A percentile compares a stretch with the other conserved stretches of the same genome.
phyloP scores from a whole-genome alignment of 2,329 filamentous ascomycete genomes.

The Colletotrichum lindemuthianum region DNA sequence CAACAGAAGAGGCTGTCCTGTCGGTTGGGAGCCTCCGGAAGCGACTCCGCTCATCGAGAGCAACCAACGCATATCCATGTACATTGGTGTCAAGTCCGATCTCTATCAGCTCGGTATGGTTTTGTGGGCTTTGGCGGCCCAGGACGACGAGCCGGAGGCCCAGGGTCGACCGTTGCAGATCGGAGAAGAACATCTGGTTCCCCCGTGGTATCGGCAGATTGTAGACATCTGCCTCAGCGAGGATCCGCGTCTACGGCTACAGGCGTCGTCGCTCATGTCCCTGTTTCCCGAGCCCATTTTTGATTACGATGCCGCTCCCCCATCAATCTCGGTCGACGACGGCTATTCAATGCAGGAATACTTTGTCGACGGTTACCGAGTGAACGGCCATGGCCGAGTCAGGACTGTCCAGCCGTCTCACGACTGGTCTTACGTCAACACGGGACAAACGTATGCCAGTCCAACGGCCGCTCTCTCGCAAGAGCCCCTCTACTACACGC shows the following conservation, averaged over 20 bases:
- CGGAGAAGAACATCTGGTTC: conserved; percentile 69
- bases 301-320: conserved; percentile 36
- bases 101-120: conserved; percentile 98
- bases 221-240: conserved; percentile 81
- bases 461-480: conserved; percentile 47
- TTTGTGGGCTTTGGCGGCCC: conserved; percentile 87
- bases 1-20: conserved; percentile 94
- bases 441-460: conserved; percentile 50
- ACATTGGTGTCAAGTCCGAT: conserved; percentile 97
- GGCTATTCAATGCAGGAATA: conserved; percentile 52
- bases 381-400: conserved; percentile 48
- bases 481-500: conserved; percentile 57
- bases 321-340: conserved; percentile 53
- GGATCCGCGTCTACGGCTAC: conserved; percentile 75
- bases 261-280: conserved; percentile 76
- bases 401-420: conserved; percentile 53
- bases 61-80: conserved; percentile 92
- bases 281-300: conserved; percentile 66
- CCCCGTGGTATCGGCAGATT: conserved; percentile 80
- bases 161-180: conserved; percentile 76
- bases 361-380: conserved; percentile 47
- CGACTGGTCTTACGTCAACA: conserved; percentile 54
- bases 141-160: conserved; percentile 89
- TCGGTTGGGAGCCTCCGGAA: conserved; percentile 97
- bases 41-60: conserved; percentile 85